Base-by-base conservation (phyloP, 2,329 filamentous ascomycete genomes). In the Neonectria faginata region DNA sequence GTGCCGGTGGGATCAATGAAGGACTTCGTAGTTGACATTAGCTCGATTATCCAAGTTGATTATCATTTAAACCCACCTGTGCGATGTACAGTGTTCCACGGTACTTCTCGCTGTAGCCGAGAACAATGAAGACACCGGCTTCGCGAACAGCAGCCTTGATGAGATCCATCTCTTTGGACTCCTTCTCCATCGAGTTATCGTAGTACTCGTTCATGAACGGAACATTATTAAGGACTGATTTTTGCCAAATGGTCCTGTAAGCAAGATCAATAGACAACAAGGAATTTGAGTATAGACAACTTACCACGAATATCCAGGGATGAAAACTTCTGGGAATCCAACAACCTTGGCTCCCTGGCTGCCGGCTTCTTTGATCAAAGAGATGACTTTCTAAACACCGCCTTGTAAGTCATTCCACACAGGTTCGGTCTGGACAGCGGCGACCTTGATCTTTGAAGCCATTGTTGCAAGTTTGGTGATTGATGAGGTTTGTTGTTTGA, bases 291-390 rank as follows among this genome's bases (percentile, higher is more conserved):
- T 6, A 16, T 6, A 33, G 47, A 25, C 1, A 8, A 70, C 75
- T 68, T 64, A 84, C 82, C 82, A 85, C 31, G 82, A 82, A 64
- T 84, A 83, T 1, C 82, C 81, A 4, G 79, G 75, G 11, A 83
- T 79, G 73, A 79, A 84, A 10, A 80, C 77, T 60, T 85, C 82
- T 2, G 82, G 82, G 50, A 84, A 85, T 2, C 74, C 77, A 11
- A 80, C 60, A 0, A 80, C 73, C 14, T 79, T 71, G n/a, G 74
- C 74, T 3, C 77, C 77, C 2, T 77, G 66, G 22, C 65, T 65
- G 3, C 66, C 72, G 4, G 76, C 76, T 42, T 79, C 65, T 39
- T 75, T 68, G 27, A 80, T 79, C 3, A 78, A 66, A 2, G 62
- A 18, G 22, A 79, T 78, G 36, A 76, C 75, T 62, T 80, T 76